Evolutionary conservation across 805 yeast genomes (phyloP), one percentile per base, ranked within the genome.

Genomic region (Candida maesae): DNA sequence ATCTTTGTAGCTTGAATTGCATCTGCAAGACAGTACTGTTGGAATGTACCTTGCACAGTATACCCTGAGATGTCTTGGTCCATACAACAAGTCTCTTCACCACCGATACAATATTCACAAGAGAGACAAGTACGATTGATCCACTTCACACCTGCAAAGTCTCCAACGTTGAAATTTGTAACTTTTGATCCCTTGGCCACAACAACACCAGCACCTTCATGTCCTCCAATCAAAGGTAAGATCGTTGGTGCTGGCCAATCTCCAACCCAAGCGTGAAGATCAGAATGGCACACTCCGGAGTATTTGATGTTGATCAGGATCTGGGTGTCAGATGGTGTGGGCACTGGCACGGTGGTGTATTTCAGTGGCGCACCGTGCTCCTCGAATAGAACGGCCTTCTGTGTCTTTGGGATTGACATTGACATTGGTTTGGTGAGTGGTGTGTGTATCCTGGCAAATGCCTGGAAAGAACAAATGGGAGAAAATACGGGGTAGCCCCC

Each of bases 31-130:
- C 76, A 78, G 59, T 76, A 78, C 58, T 78, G 74, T 63, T 77
- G 81, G 74, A 77, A 85, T n/a, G 91, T 76, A 45, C 95, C 95
- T 59, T 84, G 88, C 55, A 78, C 82, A 36, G 86, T 79, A 71
- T 77, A 79, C 55, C 90, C 90, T 29, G 85, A 67, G 55, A 82
- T 71, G 55, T 78, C 84, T 34, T 84, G 85, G 6, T 74, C 59
- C 33, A 74, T 67, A 68, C 90, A 84, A 68, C 81, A 75, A 31
- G 84, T 67, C 65, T 79, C 84, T 55, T 69, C 63, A 47, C 76
- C 69, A 45, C 64, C 64, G 56, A 74, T 72, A 63, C 85, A 79
- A 65, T 63, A 73, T 61, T 79, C 84, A 66, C 85, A 79, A 21
- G 70, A 51, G 72, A 76, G 64, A 65, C 85, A 79, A 28, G 82